Percentiles rank a stretch among this genome's conserved stretches.
Conservation (phyloP, 176 grass and related monocot species). For the Eragrostis nindensis region DNA sequence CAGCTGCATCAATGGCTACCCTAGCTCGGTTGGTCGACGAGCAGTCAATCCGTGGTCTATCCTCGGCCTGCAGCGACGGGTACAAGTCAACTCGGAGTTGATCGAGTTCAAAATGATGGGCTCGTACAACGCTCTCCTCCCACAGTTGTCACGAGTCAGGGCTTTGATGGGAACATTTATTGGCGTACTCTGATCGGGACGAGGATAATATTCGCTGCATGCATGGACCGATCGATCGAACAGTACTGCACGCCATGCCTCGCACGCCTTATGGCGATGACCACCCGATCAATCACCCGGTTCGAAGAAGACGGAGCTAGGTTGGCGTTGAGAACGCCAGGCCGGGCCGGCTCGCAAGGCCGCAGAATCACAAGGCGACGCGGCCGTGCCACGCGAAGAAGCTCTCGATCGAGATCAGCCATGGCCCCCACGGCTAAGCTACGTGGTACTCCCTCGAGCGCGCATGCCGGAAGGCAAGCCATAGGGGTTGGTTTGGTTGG, state of each 20-base stretch:
- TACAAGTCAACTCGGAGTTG: slow-evolving; percentile 45
- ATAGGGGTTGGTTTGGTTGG: neutral
- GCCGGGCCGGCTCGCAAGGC: too few relatives aligned
- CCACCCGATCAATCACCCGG: too few relatives aligned
- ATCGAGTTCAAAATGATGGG: slow-evolving; percentile 40
- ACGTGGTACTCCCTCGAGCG: too few relatives aligned
- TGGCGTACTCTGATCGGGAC: slow-evolving; percentile 2
- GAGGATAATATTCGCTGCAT: slow-evolving; percentile 39
- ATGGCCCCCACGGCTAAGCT: neutral
- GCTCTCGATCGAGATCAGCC: neutral
- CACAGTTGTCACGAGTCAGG: slow-evolving; percentile 3
- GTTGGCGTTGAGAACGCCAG: too few relatives aligned
- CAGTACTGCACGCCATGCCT: neutral
- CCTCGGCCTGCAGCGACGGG: neutral
- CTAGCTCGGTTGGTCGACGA: slow-evolving; percentile 22
- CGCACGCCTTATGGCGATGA: too few relatives aligned
- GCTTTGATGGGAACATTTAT: slow-evolving; percentile 44
- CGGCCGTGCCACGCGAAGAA: neutral
- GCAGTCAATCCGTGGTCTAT: neutral
- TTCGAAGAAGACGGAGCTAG: too few relatives aligned
- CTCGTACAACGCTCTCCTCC: neutral
- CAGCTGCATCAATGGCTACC: slow-evolving; percentile 26
- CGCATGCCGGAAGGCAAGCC: neutral
- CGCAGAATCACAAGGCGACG: too few relatives aligned
- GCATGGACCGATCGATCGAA: neutral